These are phyloP conservation scores for Fusarium stilboides DNA, from an alignment of 2,329 filamentous ascomycete species.

Conservation along the genomic window DNA sequence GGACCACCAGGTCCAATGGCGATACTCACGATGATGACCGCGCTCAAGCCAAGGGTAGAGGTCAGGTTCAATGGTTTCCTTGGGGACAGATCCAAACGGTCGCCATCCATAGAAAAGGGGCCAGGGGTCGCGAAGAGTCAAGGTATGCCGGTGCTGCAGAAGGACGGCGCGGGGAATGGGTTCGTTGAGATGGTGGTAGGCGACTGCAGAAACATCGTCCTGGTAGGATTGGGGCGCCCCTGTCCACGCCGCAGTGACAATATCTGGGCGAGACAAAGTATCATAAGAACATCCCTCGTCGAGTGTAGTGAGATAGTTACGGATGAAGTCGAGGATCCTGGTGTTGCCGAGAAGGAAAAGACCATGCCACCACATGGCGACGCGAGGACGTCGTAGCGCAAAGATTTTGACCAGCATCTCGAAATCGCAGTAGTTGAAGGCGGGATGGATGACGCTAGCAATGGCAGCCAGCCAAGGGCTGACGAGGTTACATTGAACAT, in stretches of 20 bases:
- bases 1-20: conserved; percentile 49
- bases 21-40: conserved; percentile 46
- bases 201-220: conserved; percentile 24
- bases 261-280: conserved; percentile 48
- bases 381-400: conserved; percentile 47
- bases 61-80: conserved; percentile 45
- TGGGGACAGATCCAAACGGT: conserved; percentile 44
- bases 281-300: conserved; percentile 49
- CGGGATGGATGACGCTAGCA: conserved; percentile 41
- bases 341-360: conserved; percentile 47
- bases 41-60: conserved; percentile 50
- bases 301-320: conserved; percentile 45
- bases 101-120: conserved; percentile 50
- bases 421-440: conserved; percentile 42
- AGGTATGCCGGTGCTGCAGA: conserved; percentile 47
- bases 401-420: conserved; percentile 48
- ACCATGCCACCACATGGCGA: conserved; percentile 51
- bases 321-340: conserved; percentile 43
- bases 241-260: conserved; percentile 48
- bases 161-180: conserved; percentile 42
- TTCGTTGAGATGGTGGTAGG: conserved; percentile 35
- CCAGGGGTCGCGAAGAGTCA: conserved; percentile 49
- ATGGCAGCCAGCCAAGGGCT: conserved; percentile 50
- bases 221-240: conserved; percentile 48
- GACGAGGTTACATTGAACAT: conserved; percentile 52